Evolutionary conservation across 306 rosid species (phyloP), one percentile per base, ranked within the genome.

Genomic region (Citrullus mucosospermus): DNA sequence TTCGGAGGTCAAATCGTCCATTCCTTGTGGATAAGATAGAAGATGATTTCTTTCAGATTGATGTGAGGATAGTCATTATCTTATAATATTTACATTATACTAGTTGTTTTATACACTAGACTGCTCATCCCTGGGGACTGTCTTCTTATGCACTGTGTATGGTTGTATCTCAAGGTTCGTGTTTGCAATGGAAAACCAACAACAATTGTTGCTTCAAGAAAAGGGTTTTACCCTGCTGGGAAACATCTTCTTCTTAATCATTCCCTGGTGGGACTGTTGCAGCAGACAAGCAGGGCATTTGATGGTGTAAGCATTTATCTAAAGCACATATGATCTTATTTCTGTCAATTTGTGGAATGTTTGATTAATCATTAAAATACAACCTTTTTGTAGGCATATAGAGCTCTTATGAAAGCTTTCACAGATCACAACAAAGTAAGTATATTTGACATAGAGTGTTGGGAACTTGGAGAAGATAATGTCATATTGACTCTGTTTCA

Each of bases 141-240:
- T 32, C 41, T 22, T 58, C 39, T 88, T 55, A 82, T 75, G 14
- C 53, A 43, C 55, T 30, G 75, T 82, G 72, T 83, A 65, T 82
- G 61, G 58, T 68, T 43, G 28, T 66, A 46, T 61, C 60, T 82
- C 78, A 82, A 95, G 98, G 92, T 92, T 77, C 89, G 97, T 61
- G 88, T 92, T 79, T 95, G 98, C 84, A 95, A 90, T 68, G 98
- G 98, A 83, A 95, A 95, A 81, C 98, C 97, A 22, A 91, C 91
- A 16, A 89, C 95, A 4, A 84, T 95, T 78, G 92, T 95, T 63
- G 97, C 93, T 77, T 95, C 96, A 20, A 85, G 88, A 57, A 85
- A 83, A 75, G 98, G 98, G 79, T 95, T 95, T 87, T 95, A 92
- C 78, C 98, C 98, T 38, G 90, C 97, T 75, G 98, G 98, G 75